Percentiles rank a stretch among this genome's conserved stretches.
phyloP scores from a whole-genome alignment of 305 asterid species.

The Fraxinus velutina region DNA sequence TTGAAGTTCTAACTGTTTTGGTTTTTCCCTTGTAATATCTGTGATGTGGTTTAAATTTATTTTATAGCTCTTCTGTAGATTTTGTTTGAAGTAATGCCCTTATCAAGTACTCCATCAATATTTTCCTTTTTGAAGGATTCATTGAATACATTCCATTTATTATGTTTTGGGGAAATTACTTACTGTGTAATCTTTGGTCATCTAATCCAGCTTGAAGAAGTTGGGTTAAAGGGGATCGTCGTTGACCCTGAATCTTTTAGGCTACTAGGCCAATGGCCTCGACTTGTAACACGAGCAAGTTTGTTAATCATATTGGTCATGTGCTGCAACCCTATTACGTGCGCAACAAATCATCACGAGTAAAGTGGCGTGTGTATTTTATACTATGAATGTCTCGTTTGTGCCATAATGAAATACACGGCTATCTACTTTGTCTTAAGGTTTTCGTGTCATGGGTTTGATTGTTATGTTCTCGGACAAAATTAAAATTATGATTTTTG shows the following conservation, averaged over 20 bases:
- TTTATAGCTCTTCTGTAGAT: not conserved
- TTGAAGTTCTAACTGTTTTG: not conserved
- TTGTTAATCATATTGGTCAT: not conserved
- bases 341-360: not conserved
- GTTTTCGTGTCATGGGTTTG: not conserved
- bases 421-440: not conserved
- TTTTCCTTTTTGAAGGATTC: not conserved
- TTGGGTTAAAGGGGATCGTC: not conserved
- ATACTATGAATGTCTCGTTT: not conserved
- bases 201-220: not conserved
- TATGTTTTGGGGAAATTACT: not conserved
- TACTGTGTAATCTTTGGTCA: not conserved
- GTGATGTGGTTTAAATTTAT: not conserved
- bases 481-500: not conserved
- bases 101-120: not conserved
- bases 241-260: not conserved
- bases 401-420: not conserved
- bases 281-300: not conserved
- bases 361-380: not conserved
- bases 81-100: conserved; percentile 6
- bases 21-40: not conserved
- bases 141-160: not conserved
- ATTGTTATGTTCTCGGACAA: not conserved
- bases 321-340: not conserved
- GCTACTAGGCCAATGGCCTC: not conserved